Evolutionary conservation across 1,139 yeast species (phyloP).

Genomic region (Debaryomycetaceae sp.): DNA sequence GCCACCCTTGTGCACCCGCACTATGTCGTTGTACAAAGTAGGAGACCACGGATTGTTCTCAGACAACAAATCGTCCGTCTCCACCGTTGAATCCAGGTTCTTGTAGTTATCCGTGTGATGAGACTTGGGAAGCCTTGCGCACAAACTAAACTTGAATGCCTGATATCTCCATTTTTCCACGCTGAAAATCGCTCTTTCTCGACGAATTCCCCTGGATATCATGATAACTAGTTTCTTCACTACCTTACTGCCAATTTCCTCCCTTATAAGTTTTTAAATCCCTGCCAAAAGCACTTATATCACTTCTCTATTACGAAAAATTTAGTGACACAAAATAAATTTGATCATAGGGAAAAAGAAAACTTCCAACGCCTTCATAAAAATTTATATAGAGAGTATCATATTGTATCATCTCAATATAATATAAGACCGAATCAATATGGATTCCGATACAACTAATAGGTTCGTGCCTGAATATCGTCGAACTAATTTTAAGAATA

Average conservation of each 20-base stretch:
- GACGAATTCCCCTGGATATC: background rate
- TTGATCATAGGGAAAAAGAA: conserved; percentile 2
- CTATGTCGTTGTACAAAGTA: conserved; percentile 37
- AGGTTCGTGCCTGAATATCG: conserved; percentile 97
- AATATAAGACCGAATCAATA: conserved; percentile 15
- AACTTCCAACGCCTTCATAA: conserved; percentile 10
- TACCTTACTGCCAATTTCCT: background rate
- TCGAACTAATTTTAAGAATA: conserved; percentile 93
- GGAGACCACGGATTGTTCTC: conserved; percentile 52
- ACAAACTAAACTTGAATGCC: background rate
- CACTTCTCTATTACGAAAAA: background rate
- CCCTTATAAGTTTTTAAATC: background rate
- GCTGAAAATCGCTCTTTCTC: background rate
- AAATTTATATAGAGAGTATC: background rate
- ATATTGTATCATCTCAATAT: background rate
- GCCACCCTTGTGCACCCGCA: conserved; percentile 26
- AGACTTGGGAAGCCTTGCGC: background rate
- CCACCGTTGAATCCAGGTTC: conserved; percentile 34
- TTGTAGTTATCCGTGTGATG: conserved; percentile 20
- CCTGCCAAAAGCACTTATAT: background rate
- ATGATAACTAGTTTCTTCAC: background rate
- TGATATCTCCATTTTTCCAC: background rate
- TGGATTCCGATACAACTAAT: conserved; percentile 78
- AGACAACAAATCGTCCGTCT: conserved; percentile 40
- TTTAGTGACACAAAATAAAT: conserved; percentile 8